Conservation (phyloP, 306 rosid genomes). For the Citrullus amarus region DNA sequence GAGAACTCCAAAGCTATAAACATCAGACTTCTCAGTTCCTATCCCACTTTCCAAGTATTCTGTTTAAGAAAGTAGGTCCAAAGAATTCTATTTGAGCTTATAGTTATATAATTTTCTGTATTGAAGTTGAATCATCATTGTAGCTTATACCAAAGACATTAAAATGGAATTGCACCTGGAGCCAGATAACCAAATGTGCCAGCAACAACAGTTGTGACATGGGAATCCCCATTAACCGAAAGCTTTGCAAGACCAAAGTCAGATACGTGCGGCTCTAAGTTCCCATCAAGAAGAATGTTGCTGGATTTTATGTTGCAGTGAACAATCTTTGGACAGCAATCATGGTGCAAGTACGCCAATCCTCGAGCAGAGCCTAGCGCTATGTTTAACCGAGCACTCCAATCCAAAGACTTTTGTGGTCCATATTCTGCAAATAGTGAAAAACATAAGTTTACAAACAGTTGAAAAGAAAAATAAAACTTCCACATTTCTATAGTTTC, state of each 20-base stretch:
- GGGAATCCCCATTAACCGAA: conserved; percentile 85
- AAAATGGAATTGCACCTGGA: conserved; percentile 43
- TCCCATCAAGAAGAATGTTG: conserved; percentile 80
- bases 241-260: conserved; percentile 96
- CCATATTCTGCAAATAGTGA: conserved; percentile 18
- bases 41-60: conserved; percentile 95
- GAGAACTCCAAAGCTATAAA: conserved; percentile 91
- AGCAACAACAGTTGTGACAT: conserved; percentile 94
- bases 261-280: conserved; percentile 75
- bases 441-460: background rate
- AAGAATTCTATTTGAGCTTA: background rate
- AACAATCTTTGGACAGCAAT: conserved; percentile 75
- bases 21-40: conserved; percentile 92
- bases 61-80: conserved; percentile 13
- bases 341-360: conserved; percentile 86
- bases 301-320: conserved; percentile 93
- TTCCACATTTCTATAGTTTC: background rate
- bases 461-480: background rate
- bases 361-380: conserved; percentile 97
- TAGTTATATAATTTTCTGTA: background rate
- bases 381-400: conserved; percentile 68
- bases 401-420: conserved; percentile 35
- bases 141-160: background rate
- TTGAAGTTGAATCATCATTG: background rate
- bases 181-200: conserved; percentile 97